Evolutionary conservation across 2,329 filamentous ascomycete genomes (phyloP), one percentile per base, ranked within the genome.

Genomic region (Shiraia bambusicola): DNA sequence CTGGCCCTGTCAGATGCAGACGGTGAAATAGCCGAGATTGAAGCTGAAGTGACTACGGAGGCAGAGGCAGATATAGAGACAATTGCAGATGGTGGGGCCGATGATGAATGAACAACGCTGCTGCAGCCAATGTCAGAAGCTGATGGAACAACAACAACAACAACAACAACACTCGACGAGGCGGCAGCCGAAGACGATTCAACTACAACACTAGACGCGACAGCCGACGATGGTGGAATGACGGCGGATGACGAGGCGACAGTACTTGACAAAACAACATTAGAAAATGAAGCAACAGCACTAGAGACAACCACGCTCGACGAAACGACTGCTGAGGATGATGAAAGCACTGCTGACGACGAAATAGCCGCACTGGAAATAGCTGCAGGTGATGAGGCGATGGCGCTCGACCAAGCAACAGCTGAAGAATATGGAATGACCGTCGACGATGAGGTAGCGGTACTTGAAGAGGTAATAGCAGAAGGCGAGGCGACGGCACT

Each of bases 151-250:
- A 37, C 34, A 28, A n/a, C n/a, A n/a, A n/a, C n/a, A n/a, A n/a
- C n/a, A n/a, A n/a, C n/a, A n/a, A n/a, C n/a, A n/a, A 26, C 12
- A n/a, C 33, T 37, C 11, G 34, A 37, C n/a, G 28, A 22, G 13
- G 24, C 31, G 3, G 13, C 8, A 14, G 6, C 17, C 4, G 31
- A 34, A 7, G 31, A 22, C 8, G 19, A 22, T 4, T 4, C 4
- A 22, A 22, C 6, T 4, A 12, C 16, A 22, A 16, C 26, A 29
- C 16, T 29, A 5, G 19, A 22, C 4, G 31, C 22, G 24, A 14
- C 31, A 12, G 9, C 10, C 12, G 31, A n/a, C n/a, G 16, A 15
- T 24, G 2, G n/a, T n/a, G n/a, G n/a, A n/a, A n/a, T n/a, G n/a
- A n/a, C n/a, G n/a, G n/a, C 8, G 7, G 28, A 29, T 14, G 28